Base-by-base conservation (phyloP, 1,284 basidiomycete genomes). In the Agroathelia rolfsii region DNA sequence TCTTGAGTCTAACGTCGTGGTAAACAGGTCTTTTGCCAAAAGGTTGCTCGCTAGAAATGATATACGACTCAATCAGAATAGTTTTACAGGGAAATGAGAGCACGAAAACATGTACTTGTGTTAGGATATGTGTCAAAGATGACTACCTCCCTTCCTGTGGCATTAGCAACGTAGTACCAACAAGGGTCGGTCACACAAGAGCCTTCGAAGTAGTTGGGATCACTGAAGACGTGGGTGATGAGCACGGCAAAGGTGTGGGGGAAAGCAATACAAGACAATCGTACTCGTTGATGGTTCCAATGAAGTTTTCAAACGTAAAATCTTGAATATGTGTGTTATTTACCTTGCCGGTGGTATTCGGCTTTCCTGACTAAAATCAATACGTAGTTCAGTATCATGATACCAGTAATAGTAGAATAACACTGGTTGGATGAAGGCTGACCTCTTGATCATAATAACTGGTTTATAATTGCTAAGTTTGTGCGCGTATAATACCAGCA, bases 21-120 rank as follows among this genome's bases (percentile, higher is more conserved):
- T 60, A 20, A 59, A 47, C 21, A 75, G 60, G 32, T 66, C 51
- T 41, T 65, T 67, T 0, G 66, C 63, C 15, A 69, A 47, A 34
- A 76, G 52, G 43, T 72, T 69, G 3, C 52, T 54, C 1, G 68
- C 66, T 64, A 31, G 12, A 26, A 15, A 24, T 12, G 32, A 15
- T 20, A n/a, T n/a, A 26, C n/a, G 29, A 12, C 18, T 24, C 25
- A 23, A 23, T 27, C 24, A 4, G 5, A 28, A 2, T n/a, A n/a
- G n/a, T n/a, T n/a, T n/a, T n/a, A n/a, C n/a, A n/a, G 24, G 6
- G 11, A 8, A 2, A 19, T 9, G 14, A 13, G 17, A 3, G 14
- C 18, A 29, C 25, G 21, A 24, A 9, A 28, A 16, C 17, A 20
- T 21, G 21, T 31, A 36, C 39, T 44, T 4, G 46, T 46, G 22